Conservation (phyloP, 2,329 filamentous ascomycete genomes). For the Macrophomina phaseolina region DNA sequence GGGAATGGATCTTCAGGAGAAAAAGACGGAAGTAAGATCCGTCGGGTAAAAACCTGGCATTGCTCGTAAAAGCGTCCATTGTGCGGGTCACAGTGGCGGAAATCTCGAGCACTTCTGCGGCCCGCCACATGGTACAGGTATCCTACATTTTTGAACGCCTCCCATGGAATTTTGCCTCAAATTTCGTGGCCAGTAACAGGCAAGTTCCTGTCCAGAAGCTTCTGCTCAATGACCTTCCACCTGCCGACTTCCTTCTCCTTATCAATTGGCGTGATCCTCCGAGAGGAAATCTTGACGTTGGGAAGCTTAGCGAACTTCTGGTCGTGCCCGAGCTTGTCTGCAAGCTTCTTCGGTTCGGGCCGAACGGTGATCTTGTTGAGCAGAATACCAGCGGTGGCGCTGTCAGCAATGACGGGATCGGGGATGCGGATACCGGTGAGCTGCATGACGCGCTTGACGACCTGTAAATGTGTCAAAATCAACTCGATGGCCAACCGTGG, state of each 20-base stretch:
- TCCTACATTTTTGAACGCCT: background rate
- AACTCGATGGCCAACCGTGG: no score
- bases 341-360: conserved; percentile 61
- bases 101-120: background rate
- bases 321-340: conserved; percentile 58
- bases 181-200: conserved; percentile 15
- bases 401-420: conserved; percentile 66
- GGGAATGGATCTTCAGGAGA: background rate
- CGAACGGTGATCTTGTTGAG: conserved; percentile 31
- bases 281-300: conserved; percentile 73
- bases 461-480: conserved; percentile 54
- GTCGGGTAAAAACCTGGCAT: background rate
- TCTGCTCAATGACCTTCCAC: conserved; percentile 79
- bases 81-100: background rate
- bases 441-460: conserved; percentile 80
- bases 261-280: conserved; percentile 72
- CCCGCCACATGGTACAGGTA: conserved; percentile 16
- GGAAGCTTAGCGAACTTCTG: conserved; percentile 57
- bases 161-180: background rate
- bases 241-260: conserved; percentile 74
- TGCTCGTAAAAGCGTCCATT: background rate
- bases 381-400: conserved; percentile 45
- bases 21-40: background rate
- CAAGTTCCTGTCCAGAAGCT: conserved; percentile 53
- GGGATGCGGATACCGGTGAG: conserved; percentile 78